These are phyloP conservation scores for Claviceps humidiphila DNA, from an alignment of 2,329 filamentous ascomycete species.

Conservation along the genomic window DNA sequence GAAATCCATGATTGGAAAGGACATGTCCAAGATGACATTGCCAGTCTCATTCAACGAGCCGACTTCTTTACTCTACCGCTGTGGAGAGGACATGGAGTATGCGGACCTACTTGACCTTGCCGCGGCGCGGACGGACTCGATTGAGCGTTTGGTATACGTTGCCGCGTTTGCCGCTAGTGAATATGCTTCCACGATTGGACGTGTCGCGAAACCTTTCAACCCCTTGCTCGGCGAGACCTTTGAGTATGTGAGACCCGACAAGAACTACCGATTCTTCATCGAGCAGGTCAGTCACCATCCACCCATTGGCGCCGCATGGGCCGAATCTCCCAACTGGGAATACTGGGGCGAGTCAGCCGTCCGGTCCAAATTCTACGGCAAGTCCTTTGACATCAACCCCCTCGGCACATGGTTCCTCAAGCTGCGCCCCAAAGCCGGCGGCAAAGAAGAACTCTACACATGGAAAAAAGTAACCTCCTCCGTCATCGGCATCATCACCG, in stretches of 20 bases:
- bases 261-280: slow-evolving; percentile 95
- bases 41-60: slow-evolving; percentile 98
- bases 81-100: slow-evolving; percentile 97
- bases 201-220: slow-evolving; percentile 97
- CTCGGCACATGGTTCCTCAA: slow-evolving; percentile 94
- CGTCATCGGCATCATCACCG: slow-evolving; percentile 96
- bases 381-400: slow-evolving; percentile 93
- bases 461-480: slow-evolving; percentile 99
- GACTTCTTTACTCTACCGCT: slow-evolving; percentile 85
- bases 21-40: slow-evolving; percentile 99
- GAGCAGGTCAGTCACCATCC: slow-evolving; percentile 98
- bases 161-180: slow-evolving; percentile 92
- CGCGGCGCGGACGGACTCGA: slow-evolving; percentile 70
- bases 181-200: slow-evolving; percentile 91
- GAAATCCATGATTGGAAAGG: slow-evolving; percentile 99
- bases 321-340: slow-evolving; percentile 86
- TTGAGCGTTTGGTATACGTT: slow-evolving; percentile 87
- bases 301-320: slow-evolving; percentile 83
- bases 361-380: slow-evolving; percentile 93
- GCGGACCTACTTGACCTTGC: slow-evolving; percentile 82
- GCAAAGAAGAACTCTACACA: slow-evolving; percentile 78
- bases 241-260: slow-evolving; percentile 89
- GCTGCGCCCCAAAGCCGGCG: slow-evolving; percentile 61
- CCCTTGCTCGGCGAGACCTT: slow-evolving; percentile 92
- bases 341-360: slow-evolving; percentile 96